These are phyloP conservation scores for Glutinoglossum americanum DNA, from an alignment of 495 filamentous ascomycete species.

Conservation along the genomic window DNA sequence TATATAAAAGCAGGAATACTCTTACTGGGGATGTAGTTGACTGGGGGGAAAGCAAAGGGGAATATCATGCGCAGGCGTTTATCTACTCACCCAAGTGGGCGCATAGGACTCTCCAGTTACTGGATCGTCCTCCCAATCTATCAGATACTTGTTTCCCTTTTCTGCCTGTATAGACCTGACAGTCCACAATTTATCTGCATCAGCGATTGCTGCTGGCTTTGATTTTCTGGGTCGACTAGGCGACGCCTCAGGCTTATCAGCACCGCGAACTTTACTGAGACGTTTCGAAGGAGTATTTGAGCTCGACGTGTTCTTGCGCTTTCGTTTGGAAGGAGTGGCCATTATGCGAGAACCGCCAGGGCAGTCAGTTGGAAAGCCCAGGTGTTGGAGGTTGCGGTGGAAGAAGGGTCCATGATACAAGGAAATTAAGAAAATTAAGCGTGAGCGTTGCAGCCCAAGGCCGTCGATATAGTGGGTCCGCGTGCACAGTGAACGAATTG, in stretches of 20 bases:
- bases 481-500: not conserved
- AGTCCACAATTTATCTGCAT: not conserved
- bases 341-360: not conserved
- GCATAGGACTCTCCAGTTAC: constrained; percentile 3
- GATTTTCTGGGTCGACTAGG: not conserved
- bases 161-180: constrained; percentile 5
- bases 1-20: not conserved
- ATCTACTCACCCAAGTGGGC: constrained; percentile 2
- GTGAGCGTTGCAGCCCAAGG: not conserved
- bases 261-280: not conserved
- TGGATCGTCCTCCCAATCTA: constrained; percentile 6
- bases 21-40: not conserved
- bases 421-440: not conserved
- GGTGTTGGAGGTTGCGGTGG: not conserved
- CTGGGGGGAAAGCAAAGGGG: not conserved
- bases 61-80: not conserved
- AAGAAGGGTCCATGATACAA: not conserved
- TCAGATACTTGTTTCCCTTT: constrained; percentile 4
- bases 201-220: not conserved
- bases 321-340: not conserved
- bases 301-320: not conserved
- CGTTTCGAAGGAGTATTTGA: not conserved
- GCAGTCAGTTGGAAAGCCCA: not conserved
- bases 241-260: not conserved
- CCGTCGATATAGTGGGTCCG: not conserved